A percentile compares a stretch with the other conserved stretches of the same genome.
These are phyloP conservation scores for Zygotorulaspora florentina DNA, from an alignment of 805 yeast species.

Conservation along the genomic window DNA sequence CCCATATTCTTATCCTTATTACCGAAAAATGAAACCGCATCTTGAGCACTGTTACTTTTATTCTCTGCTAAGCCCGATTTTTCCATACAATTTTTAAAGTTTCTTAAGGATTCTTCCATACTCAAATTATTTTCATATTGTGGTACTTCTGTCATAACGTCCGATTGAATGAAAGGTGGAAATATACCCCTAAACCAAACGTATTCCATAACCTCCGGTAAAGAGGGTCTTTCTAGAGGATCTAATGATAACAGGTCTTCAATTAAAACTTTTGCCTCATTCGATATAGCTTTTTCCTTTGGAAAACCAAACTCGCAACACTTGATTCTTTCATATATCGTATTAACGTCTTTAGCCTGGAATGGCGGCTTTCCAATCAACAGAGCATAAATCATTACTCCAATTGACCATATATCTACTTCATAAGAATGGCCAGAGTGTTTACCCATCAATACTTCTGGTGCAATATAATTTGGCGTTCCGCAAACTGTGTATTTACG, in stretches of 20 bases:
- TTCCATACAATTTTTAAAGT: slow-evolving; percentile 62
- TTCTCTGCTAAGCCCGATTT: slow-evolving; percentile 51
- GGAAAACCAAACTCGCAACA: slow-evolving; percentile 79
- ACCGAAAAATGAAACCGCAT: neutral
- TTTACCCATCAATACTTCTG: slow-evolving; percentile 91
- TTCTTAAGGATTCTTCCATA: slow-evolving; percentile 57
- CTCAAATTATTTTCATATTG: slow-evolving; percentile 58
- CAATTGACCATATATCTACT: slow-evolving; percentile 97
- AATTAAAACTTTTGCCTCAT: slow-evolving; percentile 70
- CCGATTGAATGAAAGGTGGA: slow-evolving; percentile 62
- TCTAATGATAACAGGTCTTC: slow-evolving; percentile 67
- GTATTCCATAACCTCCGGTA: slow-evolving; percentile 73
- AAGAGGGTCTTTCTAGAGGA: slow-evolving; percentile 76
- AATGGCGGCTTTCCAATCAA: slow-evolving; percentile 95
- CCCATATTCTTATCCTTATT: slow-evolving; percentile 7
- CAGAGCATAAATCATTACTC: slow-evolving; percentile 92
- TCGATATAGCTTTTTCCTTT: slow-evolving; percentile 55
- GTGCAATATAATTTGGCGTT: slow-evolving; percentile 98
- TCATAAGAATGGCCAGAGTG: slow-evolving; percentile 86
- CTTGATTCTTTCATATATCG: slow-evolving; percentile 89
- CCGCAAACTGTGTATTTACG: slow-evolving; percentile 95
- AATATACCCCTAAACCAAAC: slow-evolving; percentile 86
- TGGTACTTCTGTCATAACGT: slow-evolving; percentile 45
- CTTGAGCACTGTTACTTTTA: slow-evolving; percentile 2
- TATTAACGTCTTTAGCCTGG: slow-evolving; percentile 90